Conservation (phyloP, 352 stramenopile species). For the Phytophthora litchii region DNA sequence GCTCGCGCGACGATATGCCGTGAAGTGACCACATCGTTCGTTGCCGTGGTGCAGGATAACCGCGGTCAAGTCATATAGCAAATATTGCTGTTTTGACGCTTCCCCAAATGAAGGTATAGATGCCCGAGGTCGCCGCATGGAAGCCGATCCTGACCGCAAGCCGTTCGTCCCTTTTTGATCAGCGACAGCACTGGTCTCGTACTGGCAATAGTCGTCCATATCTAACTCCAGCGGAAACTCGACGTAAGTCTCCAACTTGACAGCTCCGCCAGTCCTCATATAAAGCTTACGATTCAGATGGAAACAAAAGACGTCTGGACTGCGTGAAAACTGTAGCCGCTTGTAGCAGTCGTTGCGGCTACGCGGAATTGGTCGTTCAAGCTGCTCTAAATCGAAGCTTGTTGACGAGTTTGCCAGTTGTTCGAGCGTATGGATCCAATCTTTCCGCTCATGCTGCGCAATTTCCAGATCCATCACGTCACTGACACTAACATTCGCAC, state of each 20-base stretch:
- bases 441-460: constrained; percentile 60
- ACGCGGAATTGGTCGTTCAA: constrained; percentile 43
- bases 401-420: constrained; percentile 37
- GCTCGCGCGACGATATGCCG: constrained; percentile 68
- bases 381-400: constrained; percentile 44
- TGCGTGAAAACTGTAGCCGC: constrained; percentile 78
- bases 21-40: constrained; percentile 86
- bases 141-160: not conserved
- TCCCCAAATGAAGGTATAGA: constrained; percentile 12
- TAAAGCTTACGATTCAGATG: constrained; percentile 91
- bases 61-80: constrained; percentile 76
- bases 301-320: constrained; percentile 85
- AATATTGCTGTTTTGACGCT: constrained; percentile 38
- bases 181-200: constrained; percentile 44
- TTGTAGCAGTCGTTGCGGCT: constrained; percentile 65
- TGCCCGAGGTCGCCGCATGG: constrained; percentile 11
- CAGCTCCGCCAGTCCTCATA: constrained; percentile 59
- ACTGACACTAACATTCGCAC: not conserved
- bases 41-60: constrained; percentile 90
- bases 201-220: constrained; percentile 79
- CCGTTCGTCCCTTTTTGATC: constrained; percentile 32
- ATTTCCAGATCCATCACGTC: constrained; percentile 61
- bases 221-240: constrained; percentile 82
- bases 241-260: constrained; percentile 84
- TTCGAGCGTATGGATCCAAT: constrained; percentile 70